phyloP scores from a whole-genome alignment of 192 early-diverging fungal species.

The Podila verticillata region DNA sequence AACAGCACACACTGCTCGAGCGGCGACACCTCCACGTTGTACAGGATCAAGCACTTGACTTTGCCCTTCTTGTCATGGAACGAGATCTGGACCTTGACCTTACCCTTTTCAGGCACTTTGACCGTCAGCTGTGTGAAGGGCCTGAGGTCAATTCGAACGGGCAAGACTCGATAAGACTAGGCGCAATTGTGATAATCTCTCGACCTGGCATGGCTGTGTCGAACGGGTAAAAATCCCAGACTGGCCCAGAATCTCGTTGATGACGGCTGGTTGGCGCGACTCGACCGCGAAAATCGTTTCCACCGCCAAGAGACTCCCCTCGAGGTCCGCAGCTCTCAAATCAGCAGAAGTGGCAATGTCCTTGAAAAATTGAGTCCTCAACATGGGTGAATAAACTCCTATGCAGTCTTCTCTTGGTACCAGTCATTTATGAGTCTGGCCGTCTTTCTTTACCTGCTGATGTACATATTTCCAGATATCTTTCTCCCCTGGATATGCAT shows the following conservation, averaged over 20 bases:
- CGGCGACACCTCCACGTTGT: not conserved
- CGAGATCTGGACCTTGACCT: constrained; percentile 10
- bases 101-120: not conserved
- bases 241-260: constrained; percentile 21
- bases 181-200: constrained; percentile 7
- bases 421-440: too few species aligned
- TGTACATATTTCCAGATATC: too few species aligned
- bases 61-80: not conserved
- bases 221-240: constrained; percentile 13
- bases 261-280: constrained; percentile 18
- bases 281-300: constrained; percentile 15
- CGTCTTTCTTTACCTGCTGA: too few species aligned
- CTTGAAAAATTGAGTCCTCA: constrained; percentile 59
- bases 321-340: constrained; percentile 40
- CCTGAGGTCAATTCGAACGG: constrained; percentile 3
- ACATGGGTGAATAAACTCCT: too few species aligned
- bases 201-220: constrained; percentile 15
- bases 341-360: constrained; percentile 61
- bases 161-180: constrained; percentile 12
- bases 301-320: not conserved
- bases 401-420: too few species aligned
- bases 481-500: too few species aligned
- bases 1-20: constrained; percentile 13
- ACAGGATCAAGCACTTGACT: constrained; percentile 20
- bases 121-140: constrained; percentile 19